phyloP scores from a whole-genome alignment of 768 basidiomycete genomes.

The Suillus clintonianus region DNA sequence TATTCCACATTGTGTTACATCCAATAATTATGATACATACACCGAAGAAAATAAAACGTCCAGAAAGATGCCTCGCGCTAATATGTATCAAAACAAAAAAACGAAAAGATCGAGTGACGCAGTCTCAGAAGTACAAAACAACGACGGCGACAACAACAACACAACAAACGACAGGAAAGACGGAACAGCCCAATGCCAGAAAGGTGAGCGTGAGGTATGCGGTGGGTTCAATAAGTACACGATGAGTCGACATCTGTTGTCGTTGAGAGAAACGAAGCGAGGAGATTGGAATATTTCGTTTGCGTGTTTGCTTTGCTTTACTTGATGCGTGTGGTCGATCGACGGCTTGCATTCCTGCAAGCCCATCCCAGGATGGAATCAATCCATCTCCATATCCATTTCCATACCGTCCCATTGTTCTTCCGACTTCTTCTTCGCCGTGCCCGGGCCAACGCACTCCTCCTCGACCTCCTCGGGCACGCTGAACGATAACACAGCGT shows the following conservation, averaged over 20 bases:
- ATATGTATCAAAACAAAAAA: constrained; percentile 3
- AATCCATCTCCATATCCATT: constrained; percentile 51
- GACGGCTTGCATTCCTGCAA: not conserved
- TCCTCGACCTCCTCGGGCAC: constrained; percentile 52
- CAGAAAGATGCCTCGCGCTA: not conserved
- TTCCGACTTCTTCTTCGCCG: constrained; percentile 10
- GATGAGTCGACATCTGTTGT: not conserved
- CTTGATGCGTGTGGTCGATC: not conserved
- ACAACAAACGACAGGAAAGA: not conserved
- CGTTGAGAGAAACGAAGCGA: not conserved
- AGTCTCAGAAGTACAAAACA: constrained; percentile 4
- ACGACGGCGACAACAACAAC: not conserved
- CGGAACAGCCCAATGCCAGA: not conserved
- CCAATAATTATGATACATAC: constrained; percentile 11
- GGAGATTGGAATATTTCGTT: not conserved
- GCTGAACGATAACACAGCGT: constrained; percentile 38
- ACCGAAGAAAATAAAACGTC: constrained; percentile 2
- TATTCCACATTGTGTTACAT: constrained; percentile 8
- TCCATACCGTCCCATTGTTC: constrained; percentile 46
- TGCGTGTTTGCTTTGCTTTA: not conserved
- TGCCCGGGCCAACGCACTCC: constrained; percentile 27
- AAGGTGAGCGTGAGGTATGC: constrained; percentile 3
- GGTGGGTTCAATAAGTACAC: not conserved
- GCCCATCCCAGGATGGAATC: not conserved
- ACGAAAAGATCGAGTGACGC: not conserved